A percentile compares a stretch with the other conserved stretches of the same genome.
These are phyloP conservation scores for Juglanconis juglandina DNA, from an alignment of 2,329 filamentous ascomycete genomes.

Conservation along the genomic window DNA sequence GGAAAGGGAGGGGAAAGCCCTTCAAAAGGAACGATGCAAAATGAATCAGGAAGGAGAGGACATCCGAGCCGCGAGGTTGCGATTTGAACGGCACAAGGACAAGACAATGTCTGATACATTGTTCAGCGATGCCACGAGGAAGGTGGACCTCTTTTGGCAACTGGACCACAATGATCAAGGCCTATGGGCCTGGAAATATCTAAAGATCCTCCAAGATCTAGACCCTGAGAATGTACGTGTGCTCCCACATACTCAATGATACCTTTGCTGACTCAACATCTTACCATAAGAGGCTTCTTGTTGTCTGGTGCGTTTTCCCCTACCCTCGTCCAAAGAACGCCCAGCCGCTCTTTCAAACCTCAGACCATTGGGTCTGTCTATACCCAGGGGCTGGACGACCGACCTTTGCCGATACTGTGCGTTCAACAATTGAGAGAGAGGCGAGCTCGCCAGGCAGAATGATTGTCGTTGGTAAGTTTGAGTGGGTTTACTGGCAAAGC, in stretches of 20 bases:
- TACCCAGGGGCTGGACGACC: background rate
- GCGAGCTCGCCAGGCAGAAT: background rate
- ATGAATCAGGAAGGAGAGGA: background rate
- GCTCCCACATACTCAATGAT: too few species aligned
- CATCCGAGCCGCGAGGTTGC: background rate
- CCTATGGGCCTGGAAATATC: background rate
- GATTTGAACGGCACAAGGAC: background rate
- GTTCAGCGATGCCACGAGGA: background rate
- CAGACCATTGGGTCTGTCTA: background rate
- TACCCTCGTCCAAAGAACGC: background rate
- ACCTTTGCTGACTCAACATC: background rate
- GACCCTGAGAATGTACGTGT: background rate
- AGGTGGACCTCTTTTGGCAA: background rate
- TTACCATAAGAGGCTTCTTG: background rate
- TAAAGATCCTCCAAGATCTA: background rate
- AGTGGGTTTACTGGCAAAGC: too few species aligned
- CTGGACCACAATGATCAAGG: background rate
- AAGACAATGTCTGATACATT: background rate
- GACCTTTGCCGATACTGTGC: background rate
- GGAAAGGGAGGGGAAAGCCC: background rate
- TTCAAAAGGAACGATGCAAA: background rate
- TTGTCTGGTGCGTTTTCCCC: background rate
- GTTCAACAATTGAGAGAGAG: background rate
- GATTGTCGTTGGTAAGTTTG: background rate
- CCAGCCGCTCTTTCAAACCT: background rate